Evolutionary conservation across 352 stramenopile genomes (phyloP).

Genomic region (Globisporangium mamillatum): DNA sequence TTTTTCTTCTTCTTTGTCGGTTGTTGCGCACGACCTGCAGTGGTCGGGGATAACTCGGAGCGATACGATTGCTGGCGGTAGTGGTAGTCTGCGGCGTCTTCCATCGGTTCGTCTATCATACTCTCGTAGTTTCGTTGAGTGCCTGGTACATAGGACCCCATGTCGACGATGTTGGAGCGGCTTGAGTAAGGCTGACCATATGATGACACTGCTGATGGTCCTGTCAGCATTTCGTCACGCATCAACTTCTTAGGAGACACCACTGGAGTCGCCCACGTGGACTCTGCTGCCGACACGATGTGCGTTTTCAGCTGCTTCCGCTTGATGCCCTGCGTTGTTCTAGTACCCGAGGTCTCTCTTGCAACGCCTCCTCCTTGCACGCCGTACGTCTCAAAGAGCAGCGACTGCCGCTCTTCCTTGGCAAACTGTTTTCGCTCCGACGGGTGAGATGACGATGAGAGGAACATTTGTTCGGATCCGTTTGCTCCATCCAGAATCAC

Average conservation of each 20-base stretch:
- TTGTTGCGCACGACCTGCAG: neutral
- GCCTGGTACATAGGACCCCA: constrained; percentile 16
- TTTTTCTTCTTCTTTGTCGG: constrained; percentile 41
- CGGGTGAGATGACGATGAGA: constrained; percentile 4
- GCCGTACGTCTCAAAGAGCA: constrained; percentile 69
- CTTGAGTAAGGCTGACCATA: constrained; percentile 28
- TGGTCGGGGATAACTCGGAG: constrained; percentile 6
- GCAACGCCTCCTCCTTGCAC: constrained; percentile 20
- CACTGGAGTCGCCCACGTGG: constrained; percentile 28
- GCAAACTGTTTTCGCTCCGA: constrained; percentile 33
- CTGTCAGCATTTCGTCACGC: constrained; percentile 23
- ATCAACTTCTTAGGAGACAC: constrained; percentile 28
- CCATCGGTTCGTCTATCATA: neutral
- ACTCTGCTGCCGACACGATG: constrained; percentile 34
- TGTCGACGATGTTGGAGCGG: constrained; percentile 10
- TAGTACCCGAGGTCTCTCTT: constrained; percentile 3
- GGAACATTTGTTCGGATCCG: constrained; percentile 10
- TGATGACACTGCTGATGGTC: constrained; percentile 5
- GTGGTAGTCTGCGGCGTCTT: neutral
- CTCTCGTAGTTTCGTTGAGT: constrained; percentile 12
- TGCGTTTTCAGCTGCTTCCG: constrained; percentile 54
- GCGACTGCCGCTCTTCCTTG: constrained; percentile 50
- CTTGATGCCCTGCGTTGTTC: constrained; percentile 42
- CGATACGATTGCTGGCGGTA: constrained; percentile 8
- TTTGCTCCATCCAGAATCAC: constrained; percentile 39